Base-by-base conservation (phyloP, 1,284 basidiomycete species). In the Papiliotrema flavescens region DNA sequence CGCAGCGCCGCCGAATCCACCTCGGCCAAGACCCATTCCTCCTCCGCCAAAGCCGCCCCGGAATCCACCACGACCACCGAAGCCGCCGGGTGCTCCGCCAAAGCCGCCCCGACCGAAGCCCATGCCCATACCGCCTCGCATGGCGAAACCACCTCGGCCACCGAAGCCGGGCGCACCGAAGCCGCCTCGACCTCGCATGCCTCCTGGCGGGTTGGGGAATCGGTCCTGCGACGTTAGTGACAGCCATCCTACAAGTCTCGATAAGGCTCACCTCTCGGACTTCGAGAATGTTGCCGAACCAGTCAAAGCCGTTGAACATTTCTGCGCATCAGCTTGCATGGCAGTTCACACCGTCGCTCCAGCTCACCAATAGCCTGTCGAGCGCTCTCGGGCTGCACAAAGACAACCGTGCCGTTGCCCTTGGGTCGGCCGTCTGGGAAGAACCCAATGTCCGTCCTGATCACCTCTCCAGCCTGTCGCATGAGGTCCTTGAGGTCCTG, bases 401-500 rank as follows among this genome's bases (percentile, higher is more conserved):
- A 97, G 14, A 97, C 90, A 28, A 98, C 95, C 1, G 91, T 97
- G 22, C 91, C 92, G 54, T 88, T 93, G 37, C 94, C 94, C 75
- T 95, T 96, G 32, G 93, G 89, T 17, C 88, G 83, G 17, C 95
- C 95, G 76, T 98, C 93, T 19, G 85, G 85, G 56, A 86, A 87
- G 64, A 93, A 88, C 67, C 93, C 92, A 66, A 97, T 88, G 73
- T 98, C 94, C 53, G 95, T 92, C 39, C 94, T 85, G 57, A 96
- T 84, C 65, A 97, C 92, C 69, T 89, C 90, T 24, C 95, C 94
- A 39, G 94, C 90, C 32, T 89, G 85, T 53, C 94, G 85, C 85
- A 98, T 97, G 32, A 98, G 80, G 74, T 98, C 94, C 75, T 98
- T 98, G 56, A 98, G 81, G 73, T 98, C 95, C 76, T 98, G 95